Percentiles rank a stretch among this genome's conserved stretches.
Evolutionary conservation across 129 eudicot genomes (phyloP).

Genomic region (Lactuca saligna): DNA sequence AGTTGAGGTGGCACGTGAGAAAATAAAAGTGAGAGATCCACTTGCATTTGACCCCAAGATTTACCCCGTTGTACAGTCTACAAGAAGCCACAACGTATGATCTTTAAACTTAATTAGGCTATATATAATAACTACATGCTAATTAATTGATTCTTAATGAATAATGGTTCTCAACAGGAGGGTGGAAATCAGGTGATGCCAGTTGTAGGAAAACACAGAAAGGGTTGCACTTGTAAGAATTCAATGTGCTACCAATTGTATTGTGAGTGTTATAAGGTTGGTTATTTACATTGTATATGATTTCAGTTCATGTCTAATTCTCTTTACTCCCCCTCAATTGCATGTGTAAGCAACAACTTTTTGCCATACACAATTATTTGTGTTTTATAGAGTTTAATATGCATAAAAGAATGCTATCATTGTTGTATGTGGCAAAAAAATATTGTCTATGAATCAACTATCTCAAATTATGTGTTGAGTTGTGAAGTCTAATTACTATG

Average conservation of each 20-base stretch:
- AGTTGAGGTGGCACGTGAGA: slow-evolving; percentile 49
- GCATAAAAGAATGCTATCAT: too few species aligned
- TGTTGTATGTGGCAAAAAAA: too few species aligned
- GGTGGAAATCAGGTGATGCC: slow-evolving; percentile 33
- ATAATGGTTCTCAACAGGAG: slow-evolving; percentile 43
- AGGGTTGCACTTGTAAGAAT: slow-evolving; percentile 91
- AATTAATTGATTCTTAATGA: not conserved
- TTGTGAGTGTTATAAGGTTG: slow-evolving; percentile 88
- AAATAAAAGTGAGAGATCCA: slow-evolving; percentile 63
- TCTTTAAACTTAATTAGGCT: slow-evolving; percentile 1
- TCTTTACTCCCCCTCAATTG: not conserved
- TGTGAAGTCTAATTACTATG: too few species aligned
- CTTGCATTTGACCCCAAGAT: slow-evolving; percentile 73
- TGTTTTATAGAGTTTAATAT: too few species aligned
- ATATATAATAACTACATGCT: not conserved
- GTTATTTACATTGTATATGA: not conserved
- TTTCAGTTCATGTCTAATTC: not conserved
- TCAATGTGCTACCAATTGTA: slow-evolving; percentile 73
- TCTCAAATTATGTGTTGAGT: too few species aligned
- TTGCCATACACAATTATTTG: too few species aligned
- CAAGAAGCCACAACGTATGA: slow-evolving; percentile 26
- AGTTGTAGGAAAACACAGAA: slow-evolving; percentile 58
- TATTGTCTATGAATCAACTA: too few species aligned
- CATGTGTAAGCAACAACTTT: too few species aligned
- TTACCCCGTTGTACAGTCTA: slow-evolving; percentile 27